Percentiles rank a stretch among this genome's conserved stretches.
Conservation (phyloP, 768 basidiomycete genomes). For the Boletus rufocinnamomeus region DNA sequence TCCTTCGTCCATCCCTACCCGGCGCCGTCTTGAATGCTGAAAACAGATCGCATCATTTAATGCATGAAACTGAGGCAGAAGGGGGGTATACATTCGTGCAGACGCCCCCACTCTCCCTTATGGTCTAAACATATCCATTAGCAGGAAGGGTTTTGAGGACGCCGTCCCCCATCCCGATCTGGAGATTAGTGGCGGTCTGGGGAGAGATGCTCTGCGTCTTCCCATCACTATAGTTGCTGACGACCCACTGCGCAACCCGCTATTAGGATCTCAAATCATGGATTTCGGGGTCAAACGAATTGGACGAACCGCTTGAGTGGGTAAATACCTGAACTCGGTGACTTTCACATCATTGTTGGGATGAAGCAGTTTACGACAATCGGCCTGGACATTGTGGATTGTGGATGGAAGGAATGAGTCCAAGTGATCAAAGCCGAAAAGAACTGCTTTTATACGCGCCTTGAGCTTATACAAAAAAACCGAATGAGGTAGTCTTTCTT, state of each 20-base stretch:
- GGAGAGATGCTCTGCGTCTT: background rate
- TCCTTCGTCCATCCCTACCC: no score
- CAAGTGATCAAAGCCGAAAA: no score
- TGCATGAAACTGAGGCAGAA: background rate
- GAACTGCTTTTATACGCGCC: background rate
- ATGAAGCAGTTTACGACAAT: background rate
- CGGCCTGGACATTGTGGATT: conserved; percentile 2
- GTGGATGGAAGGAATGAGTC: background rate
- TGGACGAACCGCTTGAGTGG: background rate
- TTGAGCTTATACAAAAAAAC: background rate
- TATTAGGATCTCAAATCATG: background rate
- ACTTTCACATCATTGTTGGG: background rate
- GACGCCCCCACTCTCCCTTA: background rate
- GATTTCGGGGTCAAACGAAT: background rate
- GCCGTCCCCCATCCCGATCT: background rate
- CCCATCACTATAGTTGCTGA: background rate
- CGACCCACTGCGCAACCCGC: background rate
- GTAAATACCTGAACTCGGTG: background rate
- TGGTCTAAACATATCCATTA: background rate
- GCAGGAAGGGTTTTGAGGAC: background rate
- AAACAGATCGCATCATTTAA: background rate
- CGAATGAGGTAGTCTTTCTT: background rate
- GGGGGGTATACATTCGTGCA: background rate
- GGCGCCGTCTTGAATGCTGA: background rate
- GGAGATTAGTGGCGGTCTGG: background rate